A percentile compares a stretch with the other conserved stretches of the same genome.
Evolutionary conservation across 495 filamentous ascomycete species (phyloP).

Genomic region (Haplographium delicatum): DNA sequence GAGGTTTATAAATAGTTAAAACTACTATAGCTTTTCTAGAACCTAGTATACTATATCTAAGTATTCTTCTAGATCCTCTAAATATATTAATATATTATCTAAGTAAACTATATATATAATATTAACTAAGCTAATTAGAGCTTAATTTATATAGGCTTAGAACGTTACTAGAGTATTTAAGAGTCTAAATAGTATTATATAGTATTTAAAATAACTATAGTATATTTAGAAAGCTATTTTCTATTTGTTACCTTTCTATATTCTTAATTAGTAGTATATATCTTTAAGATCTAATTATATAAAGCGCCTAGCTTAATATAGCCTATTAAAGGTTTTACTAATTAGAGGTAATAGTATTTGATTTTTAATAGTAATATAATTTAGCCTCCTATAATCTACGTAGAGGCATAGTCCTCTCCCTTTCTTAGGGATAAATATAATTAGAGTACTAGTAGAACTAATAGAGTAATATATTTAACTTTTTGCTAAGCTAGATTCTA

Average conservation of each 20-base stretch:
- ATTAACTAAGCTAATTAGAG: conserved; percentile 18
- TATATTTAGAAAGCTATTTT: conserved; percentile 31
- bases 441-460: conserved; percentile 20
- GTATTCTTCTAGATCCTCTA: neutral
- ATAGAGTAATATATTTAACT: conserved; percentile 16
- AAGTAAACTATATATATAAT: conserved; percentile 28
- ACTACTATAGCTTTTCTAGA: neutral
- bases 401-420: conserved; percentile 37
- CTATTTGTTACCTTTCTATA: conserved; percentile 28
- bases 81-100: conserved; percentile 32
- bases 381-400: conserved; percentile 40
- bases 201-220: conserved; percentile 27
- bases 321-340: conserved; percentile 31
- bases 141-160: conserved; percentile 26
- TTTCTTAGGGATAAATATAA: conserved; percentile 34
- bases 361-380: conserved; percentile 38
- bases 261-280: conserved; percentile 35
- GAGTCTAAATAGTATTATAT: conserved; percentile 30
- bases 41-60: conserved; percentile 1
- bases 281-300: conserved; percentile 41
- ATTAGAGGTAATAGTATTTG: conserved; percentile 41
- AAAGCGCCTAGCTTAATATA: conserved; percentile 31
- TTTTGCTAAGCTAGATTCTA: conserved; percentile 9
- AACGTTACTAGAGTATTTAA: conserved; percentile 28
- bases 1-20: neutral